A percentile compares a stretch with the other conserved stretches of the same genome.
These are phyloP conservation scores for Backusella australiensis DNA, from an alignment of 192 early-diverging fungal genomes.

Conservation along the genomic window DNA sequence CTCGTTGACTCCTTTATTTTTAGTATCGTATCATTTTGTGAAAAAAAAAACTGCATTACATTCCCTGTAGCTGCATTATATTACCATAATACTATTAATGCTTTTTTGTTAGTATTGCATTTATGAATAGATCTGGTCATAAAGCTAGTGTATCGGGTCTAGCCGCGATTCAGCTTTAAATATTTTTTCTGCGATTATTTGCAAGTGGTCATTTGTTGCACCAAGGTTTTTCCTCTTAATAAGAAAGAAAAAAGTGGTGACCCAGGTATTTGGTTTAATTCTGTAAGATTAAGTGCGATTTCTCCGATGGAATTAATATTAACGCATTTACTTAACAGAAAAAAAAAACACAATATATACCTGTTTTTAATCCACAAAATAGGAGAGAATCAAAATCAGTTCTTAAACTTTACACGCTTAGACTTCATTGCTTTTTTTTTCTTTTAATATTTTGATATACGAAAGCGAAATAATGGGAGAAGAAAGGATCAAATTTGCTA, in stretches of 20 bases:
- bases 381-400: not conserved
- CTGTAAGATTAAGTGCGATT: not conserved
- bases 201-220: not conserved
- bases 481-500: not conserved
- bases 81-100: not conserved
- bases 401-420: not conserved
- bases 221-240: not conserved
- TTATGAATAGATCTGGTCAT: not conserved
- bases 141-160: not conserved
- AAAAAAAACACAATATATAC: not conserved
- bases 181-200: not conserved
- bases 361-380: not conserved
- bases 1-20: not conserved
- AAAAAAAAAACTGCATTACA: not conserved
- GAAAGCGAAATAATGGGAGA: not conserved
- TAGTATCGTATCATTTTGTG: not conserved
- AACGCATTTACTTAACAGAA: not conserved
- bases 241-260: not conserved
- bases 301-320: not conserved
- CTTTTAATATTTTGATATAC: not conserved
- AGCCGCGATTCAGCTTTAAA: not conserved
- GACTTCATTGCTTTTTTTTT: not conserved
- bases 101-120: not conserved
- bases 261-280: conserved; percentile 4
- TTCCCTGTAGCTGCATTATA: not conserved